Base-by-base conservation (phyloP, 2,329 filamentous ascomycete species). In the Plenodomus biglobosus region DNA sequence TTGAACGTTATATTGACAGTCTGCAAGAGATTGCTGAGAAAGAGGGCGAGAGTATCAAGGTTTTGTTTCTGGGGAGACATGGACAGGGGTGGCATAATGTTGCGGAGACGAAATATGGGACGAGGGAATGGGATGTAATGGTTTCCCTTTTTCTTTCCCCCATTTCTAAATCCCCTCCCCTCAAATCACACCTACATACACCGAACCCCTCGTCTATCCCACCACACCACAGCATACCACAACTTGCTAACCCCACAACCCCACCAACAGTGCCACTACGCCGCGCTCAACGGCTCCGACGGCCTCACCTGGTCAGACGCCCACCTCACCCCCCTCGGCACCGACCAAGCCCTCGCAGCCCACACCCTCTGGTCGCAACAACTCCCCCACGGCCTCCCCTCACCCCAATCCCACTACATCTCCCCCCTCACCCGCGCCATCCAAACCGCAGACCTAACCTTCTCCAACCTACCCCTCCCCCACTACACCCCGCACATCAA, bases 31-130 rank as follows among this genome's bases (percentile, higher is more conserved):
- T 74, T 1, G 65, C 65, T 1, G 58, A 58, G 16, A 62, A 58
- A n/a, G 62, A 69, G 2, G 75, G 73, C 21, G 76, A 77, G 4
- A 71, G 75, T 13, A 86, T 85, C 73, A 89, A 88, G 68, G 76
- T 90, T 7, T 66, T 90, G 18, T 85, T 85, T 66, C 76, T 88
- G 61, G 86, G 81, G 17, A 80, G 87, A 34, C 87, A 90, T 65
- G 87, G 86, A 8, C 80, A 90, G 68, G 86, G 86, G 0, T 75
- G 73, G 49, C 80, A 85, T 63, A 86, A 86, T 62, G 81, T 83
- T 15, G 85, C 85, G 8, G 83, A 88, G 70, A 73, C 75, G n/a
- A 85, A 78, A 61, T 88, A 87, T 59, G 85, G 85, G 22, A 88
- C 85, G 0, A 76, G 80, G 6, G 81, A 80, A 5, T 88, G 85